A percentile compares a stretch with the other conserved stretches of the same genome.
These are phyloP conservation scores for Ceratobasidium sp. DNA, from an alignment of 1,284 basidiomycete genomes.

Conservation along the genomic window DNA sequence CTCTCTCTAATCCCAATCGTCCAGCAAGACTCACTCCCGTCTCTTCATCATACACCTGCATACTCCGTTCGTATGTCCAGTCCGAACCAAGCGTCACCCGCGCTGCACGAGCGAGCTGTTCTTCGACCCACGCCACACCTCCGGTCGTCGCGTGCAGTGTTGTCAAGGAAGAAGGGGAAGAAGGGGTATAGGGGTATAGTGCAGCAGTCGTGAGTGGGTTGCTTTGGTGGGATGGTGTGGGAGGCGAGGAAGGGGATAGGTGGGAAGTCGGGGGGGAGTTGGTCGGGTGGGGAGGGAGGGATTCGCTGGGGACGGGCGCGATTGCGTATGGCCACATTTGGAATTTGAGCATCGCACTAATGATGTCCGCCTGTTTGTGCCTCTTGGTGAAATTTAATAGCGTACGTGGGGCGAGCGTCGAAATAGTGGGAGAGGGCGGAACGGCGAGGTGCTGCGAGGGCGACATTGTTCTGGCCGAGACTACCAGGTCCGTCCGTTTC, in stretches of 20 bases:
- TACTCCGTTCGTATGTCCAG: constrained; percentile 43
- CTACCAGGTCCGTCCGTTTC: constrained; percentile 3
- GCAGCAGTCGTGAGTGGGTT: neutral
- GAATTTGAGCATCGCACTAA: constrained; percentile 67
- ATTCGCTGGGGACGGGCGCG: neutral
- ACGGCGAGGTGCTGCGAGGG: constrained; percentile 12
- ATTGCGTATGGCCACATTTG: constrained; percentile 60
- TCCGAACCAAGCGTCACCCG: constrained; percentile 31
- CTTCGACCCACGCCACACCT: constrained; percentile 39
- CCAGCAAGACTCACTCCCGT: constrained; percentile 11
- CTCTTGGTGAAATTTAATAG: constrained; percentile 69
- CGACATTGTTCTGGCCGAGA: too few relatives aligned
- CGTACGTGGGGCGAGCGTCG: constrained; percentile 49
- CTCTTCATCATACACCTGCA: constrained; percentile 36
- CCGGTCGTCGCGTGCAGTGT: constrained; percentile 24
- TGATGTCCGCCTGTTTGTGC: constrained; percentile 69
- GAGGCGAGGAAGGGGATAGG: neutral
- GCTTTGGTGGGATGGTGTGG: neutral
- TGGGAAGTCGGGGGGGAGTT: neutral
- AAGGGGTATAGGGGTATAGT: constrained; percentile 17
- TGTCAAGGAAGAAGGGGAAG: neutral
- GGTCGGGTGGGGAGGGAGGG: neutral
- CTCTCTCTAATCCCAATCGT: neutral
- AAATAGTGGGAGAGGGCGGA: constrained; percentile 8
- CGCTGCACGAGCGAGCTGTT: constrained; percentile 35